These are phyloP conservation scores for Ustilago trichophora DNA, from an alignment of 1,284 basidiomycete genomes.

Conservation along the genomic window DNA sequence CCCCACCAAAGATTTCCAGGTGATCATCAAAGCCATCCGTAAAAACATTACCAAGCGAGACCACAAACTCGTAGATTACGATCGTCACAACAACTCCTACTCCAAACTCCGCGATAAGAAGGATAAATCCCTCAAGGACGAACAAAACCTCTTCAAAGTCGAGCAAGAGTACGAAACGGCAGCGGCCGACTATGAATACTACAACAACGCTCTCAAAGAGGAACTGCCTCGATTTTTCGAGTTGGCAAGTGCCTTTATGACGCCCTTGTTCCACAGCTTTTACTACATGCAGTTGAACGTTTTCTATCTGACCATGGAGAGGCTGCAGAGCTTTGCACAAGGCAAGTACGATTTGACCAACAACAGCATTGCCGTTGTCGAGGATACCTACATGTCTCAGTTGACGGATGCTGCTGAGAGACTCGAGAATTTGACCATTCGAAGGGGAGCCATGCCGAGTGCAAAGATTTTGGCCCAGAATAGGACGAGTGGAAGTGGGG, in stretches of 20 bases:
- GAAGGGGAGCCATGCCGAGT: slow-evolving; percentile 49
- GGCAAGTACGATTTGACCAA: slow-evolving; percentile 81
- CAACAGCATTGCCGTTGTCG: slow-evolving; percentile 73
- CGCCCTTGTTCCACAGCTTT: slow-evolving; percentile 95
- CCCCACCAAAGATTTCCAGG: slow-evolving; percentile 88
- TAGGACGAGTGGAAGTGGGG: slow-evolving; percentile 10
- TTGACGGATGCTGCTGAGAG: slow-evolving; percentile 80
- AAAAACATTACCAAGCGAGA: slow-evolving; percentile 96
- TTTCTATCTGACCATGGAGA: slow-evolving; percentile 91
- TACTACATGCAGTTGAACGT: slow-evolving; percentile 99
- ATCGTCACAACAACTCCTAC: slow-evolving; percentile 93
- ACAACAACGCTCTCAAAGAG: slow-evolving; percentile 88
- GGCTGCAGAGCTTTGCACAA: slow-evolving; percentile 82
- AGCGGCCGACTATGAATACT: slow-evolving; percentile 93
- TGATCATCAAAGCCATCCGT: slow-evolving; percentile 84
- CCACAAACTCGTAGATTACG: slow-evolving; percentile 96
- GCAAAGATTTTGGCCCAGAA: slow-evolving; percentile 49
- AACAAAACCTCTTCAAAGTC: slow-evolving; percentile 72
- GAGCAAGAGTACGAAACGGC: slow-evolving; percentile 98
- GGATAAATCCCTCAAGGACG: slow-evolving; percentile 67
- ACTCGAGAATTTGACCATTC: slow-evolving; percentile 58
- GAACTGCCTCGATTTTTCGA: slow-evolving; percentile 92
- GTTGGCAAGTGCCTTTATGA: slow-evolving; percentile 87
- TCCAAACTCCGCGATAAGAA: slow-evolving; percentile 97
- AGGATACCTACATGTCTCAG: slow-evolving; percentile 79